These are phyloP conservation scores for Triticum timopheevii DNA, from an alignment of 176 grass and related monocot species.

Conservation along the genomic window DNA sequence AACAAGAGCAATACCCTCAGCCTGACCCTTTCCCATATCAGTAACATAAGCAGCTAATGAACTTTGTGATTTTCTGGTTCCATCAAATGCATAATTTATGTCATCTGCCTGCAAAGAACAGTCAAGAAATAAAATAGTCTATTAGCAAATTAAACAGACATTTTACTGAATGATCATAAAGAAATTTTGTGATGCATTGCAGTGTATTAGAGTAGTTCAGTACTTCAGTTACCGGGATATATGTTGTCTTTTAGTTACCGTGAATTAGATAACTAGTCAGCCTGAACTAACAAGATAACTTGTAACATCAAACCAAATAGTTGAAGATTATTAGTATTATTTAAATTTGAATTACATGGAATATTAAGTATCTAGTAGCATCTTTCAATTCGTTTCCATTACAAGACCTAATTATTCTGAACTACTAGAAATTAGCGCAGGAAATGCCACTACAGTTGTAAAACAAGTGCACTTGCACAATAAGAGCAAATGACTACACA, in stretches of 20 bases:
- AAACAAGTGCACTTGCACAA: constrained; percentile 5
- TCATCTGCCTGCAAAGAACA: constrained; percentile 61
- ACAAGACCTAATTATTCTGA: not conserved
- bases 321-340: not conserved
- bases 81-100: constrained; percentile 81
- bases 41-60: constrained; percentile 60
- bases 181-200: not conserved
- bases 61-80: constrained; percentile 75
- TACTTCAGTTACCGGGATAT: not conserved
- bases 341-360: constrained; percentile 4
- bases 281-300: not conserved
- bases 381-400: not conserved
- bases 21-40: constrained; percentile 46
- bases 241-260: not conserved
- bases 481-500: not conserved
- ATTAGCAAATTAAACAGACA: constrained; percentile 21
- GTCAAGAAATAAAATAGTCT: constrained; percentile 22
- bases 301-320: not conserved
- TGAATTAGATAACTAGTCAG: not conserved
- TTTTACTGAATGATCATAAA: not conserved
- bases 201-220: not conserved
- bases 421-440: not conserved
- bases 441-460: not conserved
- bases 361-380: not conserved
- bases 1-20: constrained; percentile 50